Base-by-base conservation (phyloP, 805 yeast genomes). In the Kazachstania bromeliacearum region DNA sequence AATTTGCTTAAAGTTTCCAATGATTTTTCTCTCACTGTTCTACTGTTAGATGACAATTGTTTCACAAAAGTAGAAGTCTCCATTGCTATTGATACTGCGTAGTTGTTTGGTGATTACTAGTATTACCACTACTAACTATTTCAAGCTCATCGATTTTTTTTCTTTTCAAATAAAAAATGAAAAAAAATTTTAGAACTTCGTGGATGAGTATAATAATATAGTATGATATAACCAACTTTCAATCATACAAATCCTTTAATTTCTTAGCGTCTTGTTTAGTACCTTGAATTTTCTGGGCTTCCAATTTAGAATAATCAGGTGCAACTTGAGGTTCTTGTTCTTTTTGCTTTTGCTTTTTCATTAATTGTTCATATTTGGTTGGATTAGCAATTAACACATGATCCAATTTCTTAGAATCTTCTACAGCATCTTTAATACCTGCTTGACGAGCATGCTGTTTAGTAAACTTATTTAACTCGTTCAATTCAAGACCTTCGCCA, bases 1-100 rank as follows among this genome's bases (percentile, higher is more conserved):
- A 72, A 81, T 44, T 70, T 70, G 46, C 68, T 69, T 47, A 85
- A 64, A 1, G 84, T 68, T 31, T 73, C 74, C 22, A 85, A 62
- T 0, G 95, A 88, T 36, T 74, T 71, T 29, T 77, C 84, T 60
- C 97, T 70, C 7, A 79, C 77, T 7, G 70, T 72, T 42, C 87
- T 50, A 57, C 68, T 81, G 48, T 85, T 85, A 6, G 95, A 84
- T 1, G 95, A 94, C 43, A 87, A 64, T 50, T 79, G 79, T 60
- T 81, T 83, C 15, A 87, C 84, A 55, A 85, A 82, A 0, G 75
- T 28, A 42, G 64, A 57, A 8, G 66, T 62, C 37, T 66, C 67
- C 53, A 62, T 56, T 10, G 21, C 5, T 23, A 17, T 14, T 30
- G 15, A 12, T 12, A 8, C 22, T 14, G 22, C 14, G 19, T 32